Percentiles rank a stretch among this genome's conserved stretches.
Conservation (phyloP, 352 stramenopile species). For the Phytophthora syringae region DNA sequence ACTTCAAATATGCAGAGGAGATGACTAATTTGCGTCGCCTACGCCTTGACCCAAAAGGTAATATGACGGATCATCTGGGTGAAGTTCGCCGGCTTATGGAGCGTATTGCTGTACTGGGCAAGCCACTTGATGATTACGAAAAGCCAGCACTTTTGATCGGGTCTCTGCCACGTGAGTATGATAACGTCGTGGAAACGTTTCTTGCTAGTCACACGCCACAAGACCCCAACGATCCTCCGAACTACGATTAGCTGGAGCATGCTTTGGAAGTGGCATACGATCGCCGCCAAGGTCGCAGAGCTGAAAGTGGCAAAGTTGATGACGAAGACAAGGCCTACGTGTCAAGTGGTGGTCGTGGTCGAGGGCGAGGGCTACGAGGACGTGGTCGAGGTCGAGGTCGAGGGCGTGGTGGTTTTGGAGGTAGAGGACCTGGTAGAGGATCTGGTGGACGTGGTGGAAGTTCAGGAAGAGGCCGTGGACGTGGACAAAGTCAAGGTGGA, state of each 20-base stretch:
- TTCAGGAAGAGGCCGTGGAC: background rate
- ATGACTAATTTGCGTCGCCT: background rate
- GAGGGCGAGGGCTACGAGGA: background rate
- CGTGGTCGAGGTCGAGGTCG: background rate
- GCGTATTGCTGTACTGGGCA: background rate
- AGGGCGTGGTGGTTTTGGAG: background rate
- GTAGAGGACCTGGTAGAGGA: background rate
- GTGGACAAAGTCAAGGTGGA: background rate
- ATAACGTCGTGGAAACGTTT: slow-evolving; percentile 23
- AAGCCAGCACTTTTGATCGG: slow-evolving; percentile 16
- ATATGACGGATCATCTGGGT: background rate
- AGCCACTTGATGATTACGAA: background rate
- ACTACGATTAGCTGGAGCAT: slow-evolving; percentile 15
- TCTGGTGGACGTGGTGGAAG: slow-evolving; percentile 1
- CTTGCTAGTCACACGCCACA: slow-evolving; percentile 9
- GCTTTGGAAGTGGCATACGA: slow-evolving; percentile 18
- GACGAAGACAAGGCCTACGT: background rate
- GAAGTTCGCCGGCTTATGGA: background rate
- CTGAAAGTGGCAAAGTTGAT: background rate
- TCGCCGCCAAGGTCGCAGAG: background rate
- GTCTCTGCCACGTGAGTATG: background rate
- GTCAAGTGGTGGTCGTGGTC: background rate
- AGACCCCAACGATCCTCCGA: slow-evolving; percentile 11
- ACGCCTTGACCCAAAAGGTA: background rate
- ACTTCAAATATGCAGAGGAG: background rate